These are phyloP conservation scores for Aphanomyces stellatus DNA, from an alignment of 352 stramenopile genomes.

Conservation along the genomic window DNA sequence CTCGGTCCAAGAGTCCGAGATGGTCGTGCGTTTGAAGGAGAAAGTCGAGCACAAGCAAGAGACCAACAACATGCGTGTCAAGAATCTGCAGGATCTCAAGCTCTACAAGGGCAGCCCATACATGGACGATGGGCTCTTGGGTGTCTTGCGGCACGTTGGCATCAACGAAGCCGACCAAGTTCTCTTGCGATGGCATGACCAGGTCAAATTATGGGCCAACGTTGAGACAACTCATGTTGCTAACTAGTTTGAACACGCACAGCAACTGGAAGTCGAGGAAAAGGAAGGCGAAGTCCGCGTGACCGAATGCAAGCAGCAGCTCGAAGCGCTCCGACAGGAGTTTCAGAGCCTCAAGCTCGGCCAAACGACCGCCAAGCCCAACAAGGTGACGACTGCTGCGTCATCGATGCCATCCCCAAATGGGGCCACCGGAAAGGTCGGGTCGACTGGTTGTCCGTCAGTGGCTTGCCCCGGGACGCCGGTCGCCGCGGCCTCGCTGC, in stretches of 20 bases:
- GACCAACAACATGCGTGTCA: conserved; percentile 40
- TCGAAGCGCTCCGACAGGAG: conserved; percentile 45
- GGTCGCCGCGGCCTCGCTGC: no score
- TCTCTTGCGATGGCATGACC: conserved; percentile 60
- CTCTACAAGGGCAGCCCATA: conserved; percentile 61
- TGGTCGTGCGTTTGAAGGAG: conserved; percentile 54
- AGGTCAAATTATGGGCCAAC: conserved; percentile 31
- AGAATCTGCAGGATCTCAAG: conserved; percentile 51
- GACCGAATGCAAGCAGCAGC: conserved; percentile 42
- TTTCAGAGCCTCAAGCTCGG: conserved; percentile 70
- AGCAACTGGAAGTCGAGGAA: conserved; percentile 59
- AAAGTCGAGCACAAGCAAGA: conserved; percentile 73
- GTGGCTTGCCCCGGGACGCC: no score
- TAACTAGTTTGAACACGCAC: conserved; percentile 39
- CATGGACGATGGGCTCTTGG: conserved; percentile 65
- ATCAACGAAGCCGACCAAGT: conserved; percentile 71
- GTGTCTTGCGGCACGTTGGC: conserved; percentile 57
- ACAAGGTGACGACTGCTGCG: no score
- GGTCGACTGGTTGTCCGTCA: no score
- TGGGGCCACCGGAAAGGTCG: no score
- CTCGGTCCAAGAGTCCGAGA: conserved; percentile 27
- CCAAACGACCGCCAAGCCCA: conserved; percentile 7
- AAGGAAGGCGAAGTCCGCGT: conserved; percentile 51
- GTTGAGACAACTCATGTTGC: no score
- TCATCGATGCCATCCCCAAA: no score